These are phyloP conservation scores for Cyclotella cryptica DNA, from an alignment of 108 stramenopile species.

Conservation along the genomic window DNA sequence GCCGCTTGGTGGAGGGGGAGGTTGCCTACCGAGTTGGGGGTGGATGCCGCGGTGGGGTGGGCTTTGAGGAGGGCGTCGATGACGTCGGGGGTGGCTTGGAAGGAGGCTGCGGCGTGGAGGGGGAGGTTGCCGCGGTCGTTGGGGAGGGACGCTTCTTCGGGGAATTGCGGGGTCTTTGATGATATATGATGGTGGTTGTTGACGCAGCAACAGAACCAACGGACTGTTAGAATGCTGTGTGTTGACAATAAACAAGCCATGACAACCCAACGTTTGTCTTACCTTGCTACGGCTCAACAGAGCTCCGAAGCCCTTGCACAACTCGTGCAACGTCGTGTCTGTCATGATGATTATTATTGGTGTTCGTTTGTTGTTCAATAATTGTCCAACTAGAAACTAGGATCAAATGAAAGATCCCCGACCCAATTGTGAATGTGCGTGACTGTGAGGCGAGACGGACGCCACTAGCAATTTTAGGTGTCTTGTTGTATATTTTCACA, in stretches of 20 bases:
- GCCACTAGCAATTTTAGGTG: too few relatives aligned
- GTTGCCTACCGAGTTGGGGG: slow-evolving; percentile 84
- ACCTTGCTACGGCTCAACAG: slow-evolving; percentile 87
- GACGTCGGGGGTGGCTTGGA: slow-evolving; percentile 85
- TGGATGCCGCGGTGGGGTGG: slow-evolving; percentile 78
- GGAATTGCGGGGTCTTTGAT: slow-evolving; percentile 79
- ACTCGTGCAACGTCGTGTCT: slow-evolving; percentile 86
- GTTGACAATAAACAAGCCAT: slow-evolving; percentile 2
- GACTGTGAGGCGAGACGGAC: too few relatives aligned
- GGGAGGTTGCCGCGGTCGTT: slow-evolving; percentile 92
- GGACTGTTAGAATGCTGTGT: slow-evolving; percentile 5
- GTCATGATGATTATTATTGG: slow-evolving; percentile 55
- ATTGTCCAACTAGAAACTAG: too few relatives aligned
- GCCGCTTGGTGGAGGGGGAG: slow-evolving; percentile 89
- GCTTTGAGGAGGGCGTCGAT: slow-evolving; percentile 81
- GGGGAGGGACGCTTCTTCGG: slow-evolving; percentile 84
- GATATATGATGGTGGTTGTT: background rate
- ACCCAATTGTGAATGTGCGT: too few relatives aligned
- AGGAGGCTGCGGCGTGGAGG: slow-evolving; percentile 86
- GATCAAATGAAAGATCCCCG: too few relatives aligned
- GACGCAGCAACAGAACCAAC: too few relatives aligned
- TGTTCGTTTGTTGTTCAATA: background rate
- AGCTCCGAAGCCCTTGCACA: slow-evolving; percentile 92
- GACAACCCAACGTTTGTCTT: too few relatives aligned
- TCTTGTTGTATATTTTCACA: too few relatives aligned